A percentile compares a stretch with the other conserved stretches of the same genome.
phyloP scores from a whole-genome alignment of 352 stramenopile species.

The Pythium volutum region DNA sequence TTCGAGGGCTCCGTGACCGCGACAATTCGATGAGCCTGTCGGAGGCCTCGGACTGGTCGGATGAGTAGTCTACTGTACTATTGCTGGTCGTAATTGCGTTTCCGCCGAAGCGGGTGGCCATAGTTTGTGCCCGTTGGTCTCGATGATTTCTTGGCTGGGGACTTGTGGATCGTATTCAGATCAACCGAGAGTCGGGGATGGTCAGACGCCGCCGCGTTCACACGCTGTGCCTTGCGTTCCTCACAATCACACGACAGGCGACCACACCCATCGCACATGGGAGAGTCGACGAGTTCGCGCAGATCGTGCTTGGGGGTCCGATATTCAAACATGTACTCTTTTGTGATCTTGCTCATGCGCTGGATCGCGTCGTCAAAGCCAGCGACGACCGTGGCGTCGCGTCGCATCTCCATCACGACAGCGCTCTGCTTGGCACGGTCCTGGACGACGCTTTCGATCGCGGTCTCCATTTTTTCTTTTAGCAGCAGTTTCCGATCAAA shows the following conservation, averaged over 20 bases:
- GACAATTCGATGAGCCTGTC: slow-evolving; percentile 79
- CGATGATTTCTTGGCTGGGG: slow-evolving; percentile 8
- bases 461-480: slow-evolving; percentile 42
- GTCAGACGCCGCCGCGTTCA: not conserved
- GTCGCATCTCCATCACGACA: slow-evolving; percentile 40
- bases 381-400: slow-evolving; percentile 36
- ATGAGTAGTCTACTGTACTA: slow-evolving; percentile 39
- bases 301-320: slow-evolving; percentile 57
- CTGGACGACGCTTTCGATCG: slow-evolving; percentile 27
- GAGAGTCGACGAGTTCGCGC: slow-evolving; percentile 31
- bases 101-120: slow-evolving; percentile 25
- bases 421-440: slow-evolving; percentile 42
- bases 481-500: slow-evolving; percentile 55
- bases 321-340: slow-evolving; percentile 58
- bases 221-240: slow-evolving; percentile 9
- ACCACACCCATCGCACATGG: slow-evolving; percentile 48
- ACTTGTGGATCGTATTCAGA: not conserved
- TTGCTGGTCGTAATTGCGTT: slow-evolving; percentile 25
- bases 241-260: slow-evolving; percentile 56
- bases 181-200: not conserved
- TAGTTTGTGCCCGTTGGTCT: slow-evolving; percentile 16
- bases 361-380: slow-evolving; percentile 52
- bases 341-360: slow-evolving; percentile 47
- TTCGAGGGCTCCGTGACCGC: slow-evolving; percentile 72
- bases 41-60: slow-evolving; percentile 85